These are phyloP conservation scores for Tetrahymena malaccensis DNA, from an alignment of 73 alveolate genomes.

Conservation along the genomic window DNA sequence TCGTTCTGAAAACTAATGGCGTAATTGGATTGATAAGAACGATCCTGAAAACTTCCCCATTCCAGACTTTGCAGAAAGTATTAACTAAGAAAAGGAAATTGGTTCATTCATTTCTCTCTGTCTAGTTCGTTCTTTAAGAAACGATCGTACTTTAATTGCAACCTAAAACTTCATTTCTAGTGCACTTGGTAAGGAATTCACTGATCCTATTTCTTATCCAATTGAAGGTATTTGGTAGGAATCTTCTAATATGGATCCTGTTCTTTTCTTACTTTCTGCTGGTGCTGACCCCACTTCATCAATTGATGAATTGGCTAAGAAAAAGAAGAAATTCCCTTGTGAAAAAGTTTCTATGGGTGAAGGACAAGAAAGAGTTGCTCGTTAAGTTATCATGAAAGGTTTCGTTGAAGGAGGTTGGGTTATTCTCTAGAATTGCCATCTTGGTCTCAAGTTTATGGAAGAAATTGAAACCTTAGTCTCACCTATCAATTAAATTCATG, in stretches of 20 bases:
- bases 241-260: slow-evolving; percentile 86
- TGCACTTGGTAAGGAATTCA: slow-evolving; percentile 91
- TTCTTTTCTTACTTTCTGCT: slow-evolving; percentile 97
- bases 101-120: slow-evolving; percentile 89
- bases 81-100: slow-evolving; percentile 76
- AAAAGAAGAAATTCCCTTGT: slow-evolving; percentile 96
- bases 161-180: slow-evolving; percentile 86
- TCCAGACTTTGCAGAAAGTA: slow-evolving; percentile 91
- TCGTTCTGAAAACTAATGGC: slow-evolving; percentile 68
- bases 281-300: slow-evolving; percentile 99
- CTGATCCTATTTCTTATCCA: slow-evolving; percentile 97
- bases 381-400: slow-evolving; percentile 88
- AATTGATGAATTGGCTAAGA: slow-evolving; percentile 98
- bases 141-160: slow-evolving; percentile 93
- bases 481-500: slow-evolving; percentile 92
- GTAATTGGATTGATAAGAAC: slow-evolving; percentile 67
- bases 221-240: slow-evolving; percentile 90
- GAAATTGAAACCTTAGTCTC: slow-evolving; percentile 85
- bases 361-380: slow-evolving; percentile 96
- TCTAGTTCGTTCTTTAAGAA: slow-evolving; percentile 92
- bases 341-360: slow-evolving; percentile 99
- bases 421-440: slow-evolving; percentile 95
- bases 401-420: slow-evolving; percentile 98
- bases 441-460: slow-evolving; percentile 96
- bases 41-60: slow-evolving; percentile 87